A percentile compares a stretch with the other conserved stretches of the same genome.
Evolutionary conservation across 2,329 filamentous ascomycete genomes (phyloP).

Genomic region (Diaporthe sp.): DNA sequence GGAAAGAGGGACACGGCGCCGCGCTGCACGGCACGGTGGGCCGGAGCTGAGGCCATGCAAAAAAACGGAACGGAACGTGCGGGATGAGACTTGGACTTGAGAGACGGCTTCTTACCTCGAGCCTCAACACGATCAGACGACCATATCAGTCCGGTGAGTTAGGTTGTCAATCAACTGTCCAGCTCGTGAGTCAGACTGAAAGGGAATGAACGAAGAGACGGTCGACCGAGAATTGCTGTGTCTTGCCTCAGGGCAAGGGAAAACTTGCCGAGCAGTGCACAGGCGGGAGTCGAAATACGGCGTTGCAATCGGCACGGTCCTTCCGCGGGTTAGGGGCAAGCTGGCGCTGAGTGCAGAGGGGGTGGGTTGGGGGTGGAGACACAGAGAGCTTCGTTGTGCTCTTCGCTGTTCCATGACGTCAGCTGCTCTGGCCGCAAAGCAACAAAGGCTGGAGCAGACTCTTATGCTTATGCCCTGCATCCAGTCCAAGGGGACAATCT

Average conservation of each 20-base stretch:
- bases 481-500: neutral
- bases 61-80: slow-evolving; percentile 16
- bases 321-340: slow-evolving; percentile 34
- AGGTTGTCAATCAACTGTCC: neutral
- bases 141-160: neutral
- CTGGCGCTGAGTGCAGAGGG: fast-evolving
- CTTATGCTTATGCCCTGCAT: neutral
- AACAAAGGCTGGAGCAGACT: slow-evolving; percentile 19
- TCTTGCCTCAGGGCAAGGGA: slow-evolving; percentile 33
- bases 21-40: slow-evolving; percentile 34
- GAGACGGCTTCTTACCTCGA: slow-evolving; percentile 16
- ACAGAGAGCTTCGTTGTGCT: neutral
- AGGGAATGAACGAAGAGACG: neutral
- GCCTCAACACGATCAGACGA: neutral
- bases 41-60: slow-evolving; percentile 32
- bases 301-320: slow-evolving; percentile 35
- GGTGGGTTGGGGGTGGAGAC: neutral
- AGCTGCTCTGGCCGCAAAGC: neutral
- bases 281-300: slow-evolving; percentile 41
- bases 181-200: slow-evolving; percentile 1
- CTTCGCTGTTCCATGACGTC: slow-evolving; percentile 1
- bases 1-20: slow-evolving; percentile 14
- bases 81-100: slow-evolving; percentile 7
- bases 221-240: neutral
- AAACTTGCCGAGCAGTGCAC: slow-evolving; percentile 33